Evolutionary conservation across 192 early-diverging fungal species (phyloP), one percentile per base, ranked within the genome.

Genomic region (Coemansia sp.): DNA sequence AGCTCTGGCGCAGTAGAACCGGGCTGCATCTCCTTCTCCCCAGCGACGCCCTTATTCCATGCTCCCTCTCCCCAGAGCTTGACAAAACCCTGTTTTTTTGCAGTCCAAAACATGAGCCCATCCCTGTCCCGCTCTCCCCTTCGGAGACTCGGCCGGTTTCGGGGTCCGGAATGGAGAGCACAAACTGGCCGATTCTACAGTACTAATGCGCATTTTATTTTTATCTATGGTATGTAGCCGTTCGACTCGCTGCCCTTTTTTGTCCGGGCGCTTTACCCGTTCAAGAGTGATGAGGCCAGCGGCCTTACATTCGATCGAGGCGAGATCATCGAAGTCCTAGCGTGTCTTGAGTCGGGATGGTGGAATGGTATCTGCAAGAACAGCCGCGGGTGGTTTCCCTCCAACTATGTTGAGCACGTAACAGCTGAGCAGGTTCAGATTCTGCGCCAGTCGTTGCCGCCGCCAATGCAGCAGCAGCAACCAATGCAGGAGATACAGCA

Each of bases 321-420:
- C 60, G 93, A 96, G 67, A 76, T 90, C 59, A 94, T 98, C 68
- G 89, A 94, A 63, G 95, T 98, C 6, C 77, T 96, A 8, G 89
- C 88, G 8, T 91, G 92, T 62, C 88, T 97, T 27, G 87, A 90
- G 61, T 92, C 92, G 1, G 97, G 95, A 12, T 98, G 97, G 97
- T 98, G 97, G 97, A 94, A 96, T 66, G 97, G 97, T 14, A 71
- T 89, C 59, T 90, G 88, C 68, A 84, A 85, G 56, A 88, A 84
- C 50, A 77, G 86, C 64, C 86, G 92, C 48, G 96, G 96, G 21
- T 91, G 93, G 92, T 94, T 94, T 80, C 93, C 93, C 9, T 89
- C 88, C 25, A 92, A 94, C 80, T 93, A 92, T 82, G 89, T 93
- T 41, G 74, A 85, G 66, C 77, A 83, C 50, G 57, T 90, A 14